Evolutionary conservation across 2,329 filamentous ascomycete species (phyloP).

Genomic region (Aspergillus udagawae): DNA sequence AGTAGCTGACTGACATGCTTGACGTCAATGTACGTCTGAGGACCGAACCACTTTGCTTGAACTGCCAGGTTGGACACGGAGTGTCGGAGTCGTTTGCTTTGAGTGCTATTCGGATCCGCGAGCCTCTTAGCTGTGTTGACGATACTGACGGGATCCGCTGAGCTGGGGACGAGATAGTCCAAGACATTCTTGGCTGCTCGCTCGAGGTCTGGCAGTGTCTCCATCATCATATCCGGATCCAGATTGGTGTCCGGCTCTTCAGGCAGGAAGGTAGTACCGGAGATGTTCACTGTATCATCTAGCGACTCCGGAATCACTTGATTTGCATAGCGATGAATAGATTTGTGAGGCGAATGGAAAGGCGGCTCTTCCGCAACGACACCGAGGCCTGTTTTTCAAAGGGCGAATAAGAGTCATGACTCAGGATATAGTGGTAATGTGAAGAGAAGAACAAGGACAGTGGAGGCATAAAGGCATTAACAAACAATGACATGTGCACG

Average conservation of each 20-base stretch:
- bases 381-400: constrained; percentile 8
- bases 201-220: constrained; percentile 38
- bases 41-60: constrained; percentile 25
- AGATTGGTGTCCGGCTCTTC: constrained; percentile 30
- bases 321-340: constrained; percentile 5
- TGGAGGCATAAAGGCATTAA: neutral
- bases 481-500: neutral
- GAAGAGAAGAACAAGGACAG: neutral
- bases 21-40: constrained; percentile 35
- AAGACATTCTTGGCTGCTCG: constrained; percentile 31
- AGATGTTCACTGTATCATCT: constrained; percentile 30
- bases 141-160: constrained; percentile 23
- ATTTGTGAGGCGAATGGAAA: constrained; percentile 6
- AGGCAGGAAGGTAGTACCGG: constrained; percentile 31
- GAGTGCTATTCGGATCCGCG: constrained; percentile 23
- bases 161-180: constrained; percentile 31
- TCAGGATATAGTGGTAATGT: neutral
- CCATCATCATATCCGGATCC: constrained; percentile 35
- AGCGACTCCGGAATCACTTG: constrained; percentile 20
- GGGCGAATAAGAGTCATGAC: neutral
- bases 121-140: constrained; percentile 27
- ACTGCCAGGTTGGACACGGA: constrained; percentile 20
- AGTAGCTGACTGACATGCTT: constrained; percentile 28
- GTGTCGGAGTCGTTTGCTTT: constrained; percentile 25
- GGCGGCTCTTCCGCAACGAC: constrained; percentile 19